phyloP scores from a whole-genome alignment of 2,329 filamentous ascomycete genomes.

The Mariannaea elegans region DNA sequence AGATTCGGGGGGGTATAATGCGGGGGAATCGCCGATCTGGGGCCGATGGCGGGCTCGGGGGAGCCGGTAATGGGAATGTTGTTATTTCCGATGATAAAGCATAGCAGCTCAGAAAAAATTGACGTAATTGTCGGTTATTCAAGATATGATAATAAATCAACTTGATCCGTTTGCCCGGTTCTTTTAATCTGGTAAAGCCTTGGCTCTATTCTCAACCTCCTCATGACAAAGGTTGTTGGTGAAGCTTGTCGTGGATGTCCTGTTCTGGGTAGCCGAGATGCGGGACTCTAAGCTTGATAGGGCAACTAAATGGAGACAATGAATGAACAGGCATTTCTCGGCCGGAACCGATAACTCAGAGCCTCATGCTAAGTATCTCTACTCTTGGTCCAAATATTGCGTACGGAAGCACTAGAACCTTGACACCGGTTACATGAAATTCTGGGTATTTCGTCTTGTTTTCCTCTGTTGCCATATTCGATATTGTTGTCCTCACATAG shows the following conservation, averaged over 20 bases:
- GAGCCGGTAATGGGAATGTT: neutral
- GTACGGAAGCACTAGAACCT: no score
- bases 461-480: no score
- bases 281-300: conserved; percentile 5
- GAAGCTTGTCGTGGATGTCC: conserved; percentile 1
- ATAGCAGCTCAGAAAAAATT: neutral
- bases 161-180: neutral
- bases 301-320: conserved; percentile 1
- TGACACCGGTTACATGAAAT: no score
- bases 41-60: conserved; percentile 2
- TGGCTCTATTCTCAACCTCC: neutral
- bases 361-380: no score
- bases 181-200: neutral
- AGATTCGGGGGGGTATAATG: neutral
- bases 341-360: no score
- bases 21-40: conserved; percentile 25
- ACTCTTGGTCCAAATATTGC: no score
- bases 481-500: neutral
- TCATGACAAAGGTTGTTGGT: neutral
- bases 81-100: neutral
- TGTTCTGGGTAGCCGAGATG: conserved; percentile 15
- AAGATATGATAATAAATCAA: neutral
- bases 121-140: neutral
- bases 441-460: no score
- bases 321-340: neutral